Evolutionary conservation across 2,329 filamentous ascomycete genomes (phyloP).

Genomic region (Beauveria caledonica): DNA sequence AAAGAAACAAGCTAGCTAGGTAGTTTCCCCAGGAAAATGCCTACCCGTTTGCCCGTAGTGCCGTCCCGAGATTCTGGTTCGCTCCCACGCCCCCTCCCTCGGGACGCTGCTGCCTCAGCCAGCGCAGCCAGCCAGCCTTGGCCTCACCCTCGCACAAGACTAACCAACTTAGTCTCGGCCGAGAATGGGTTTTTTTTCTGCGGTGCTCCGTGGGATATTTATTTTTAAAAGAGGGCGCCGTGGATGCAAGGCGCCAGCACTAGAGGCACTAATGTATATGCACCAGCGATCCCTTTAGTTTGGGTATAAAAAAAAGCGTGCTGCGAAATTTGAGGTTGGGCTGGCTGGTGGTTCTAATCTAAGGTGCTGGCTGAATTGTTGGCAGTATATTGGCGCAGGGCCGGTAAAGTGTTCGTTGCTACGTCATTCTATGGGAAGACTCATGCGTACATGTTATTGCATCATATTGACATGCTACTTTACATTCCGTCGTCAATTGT

Average conservation of each 20-base stretch:
- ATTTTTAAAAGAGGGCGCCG: neutral
- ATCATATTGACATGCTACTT: too few species aligned
- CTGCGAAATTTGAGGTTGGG: too few species aligned
- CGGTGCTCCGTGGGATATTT: neutral
- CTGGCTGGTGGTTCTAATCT: too few species aligned
- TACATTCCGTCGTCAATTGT: too few species aligned
- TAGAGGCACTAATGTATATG: slow-evolving; percentile 3
- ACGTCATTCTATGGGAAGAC: too few species aligned
- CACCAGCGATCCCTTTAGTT: slow-evolving; percentile 8
- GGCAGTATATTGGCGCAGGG: too few species aligned
- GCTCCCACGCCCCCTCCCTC: slow-evolving; percentile 5
- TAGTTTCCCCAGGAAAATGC: neutral
- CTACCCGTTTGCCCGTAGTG: neutral
- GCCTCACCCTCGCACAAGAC: slow-evolving; percentile 4
- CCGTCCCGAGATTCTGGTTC: neutral
- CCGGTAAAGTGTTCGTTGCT: too few species aligned
- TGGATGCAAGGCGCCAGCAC: neutral
- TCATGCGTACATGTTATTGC: too few species aligned
- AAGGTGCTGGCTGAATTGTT: neutral
- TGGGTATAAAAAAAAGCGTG: neutral
- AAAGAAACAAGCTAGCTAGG: neutral
- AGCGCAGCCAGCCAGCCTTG: neutral
- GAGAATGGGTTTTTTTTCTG: neutral
- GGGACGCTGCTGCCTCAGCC: neutral
- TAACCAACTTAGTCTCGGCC: slow-evolving; percentile 2